A percentile compares a stretch with the other conserved stretches of the same genome.
Evolutionary conservation across 805 yeast species (phyloP).

Genomic region (Candida insectalens): DNA sequence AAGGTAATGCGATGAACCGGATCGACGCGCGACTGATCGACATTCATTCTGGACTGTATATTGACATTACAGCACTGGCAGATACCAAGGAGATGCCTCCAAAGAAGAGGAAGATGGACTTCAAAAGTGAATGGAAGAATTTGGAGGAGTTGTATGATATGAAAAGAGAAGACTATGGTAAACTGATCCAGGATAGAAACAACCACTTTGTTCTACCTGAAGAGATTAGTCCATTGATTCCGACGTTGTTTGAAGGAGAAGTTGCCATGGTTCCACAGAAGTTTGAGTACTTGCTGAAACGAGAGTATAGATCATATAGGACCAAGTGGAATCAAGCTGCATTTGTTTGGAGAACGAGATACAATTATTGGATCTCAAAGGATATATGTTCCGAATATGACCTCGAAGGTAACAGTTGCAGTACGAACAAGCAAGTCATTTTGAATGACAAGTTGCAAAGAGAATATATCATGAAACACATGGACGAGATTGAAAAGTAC

Average conservation of each 20-base stretch:
- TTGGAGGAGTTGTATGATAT: slow-evolving; percentile 9
- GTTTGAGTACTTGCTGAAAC: slow-evolving; percentile 23
- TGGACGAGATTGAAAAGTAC: slow-evolving; percentile 17
- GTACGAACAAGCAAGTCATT: slow-evolving; percentile 7
- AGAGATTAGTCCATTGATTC: slow-evolving; percentile 43
- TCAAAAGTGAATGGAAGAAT: slow-evolving; percentile 9
- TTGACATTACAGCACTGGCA: slow-evolving; percentile 34
- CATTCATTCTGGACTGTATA: slow-evolving; percentile 35
- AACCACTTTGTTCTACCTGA: slow-evolving; percentile 41
- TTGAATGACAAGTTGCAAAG: slow-evolving; percentile 19
- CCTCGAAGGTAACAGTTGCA: slow-evolving; percentile 17
- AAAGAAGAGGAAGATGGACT: slow-evolving; percentile 3
- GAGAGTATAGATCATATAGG: slow-evolving; percentile 27
- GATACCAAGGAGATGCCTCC: slow-evolving; percentile 7
- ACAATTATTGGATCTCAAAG: slow-evolving; percentile 17
- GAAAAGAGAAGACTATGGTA: slow-evolving; percentile 5
- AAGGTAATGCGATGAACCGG: slow-evolving; percentile 38
- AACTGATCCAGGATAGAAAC: slow-evolving; percentile 31
- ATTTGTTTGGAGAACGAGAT: slow-evolving; percentile 15
- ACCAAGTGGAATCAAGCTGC: slow-evolving; percentile 11
- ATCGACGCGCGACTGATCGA: slow-evolving; percentile 50
- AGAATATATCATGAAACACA: slow-evolving; percentile 20
- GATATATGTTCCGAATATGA: slow-evolving; percentile 13
- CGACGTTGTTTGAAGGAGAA: slow-evolving; percentile 51
- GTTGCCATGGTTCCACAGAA: slow-evolving; percentile 35